A percentile compares a stretch with the other conserved stretches of the same genome.
These are phyloP conservation scores for Colletotrichum euphorbiae DNA, from an alignment of 2,329 filamentous ascomycete species.

Conservation along the genomic window DNA sequence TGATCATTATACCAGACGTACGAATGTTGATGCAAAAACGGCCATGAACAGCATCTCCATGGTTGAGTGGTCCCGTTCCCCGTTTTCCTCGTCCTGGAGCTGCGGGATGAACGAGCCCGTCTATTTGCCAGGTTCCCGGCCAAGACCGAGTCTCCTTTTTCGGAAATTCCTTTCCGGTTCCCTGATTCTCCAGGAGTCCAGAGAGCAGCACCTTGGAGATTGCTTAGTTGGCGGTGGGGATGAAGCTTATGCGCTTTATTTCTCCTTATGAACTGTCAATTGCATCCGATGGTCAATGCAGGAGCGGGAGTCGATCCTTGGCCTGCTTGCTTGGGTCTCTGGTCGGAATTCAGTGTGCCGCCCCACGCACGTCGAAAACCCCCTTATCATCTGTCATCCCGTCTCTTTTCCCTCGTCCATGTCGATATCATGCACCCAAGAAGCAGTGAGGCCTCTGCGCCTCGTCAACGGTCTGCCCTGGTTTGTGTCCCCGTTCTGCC, in stretches of 20 bases:
- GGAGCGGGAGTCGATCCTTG: conserved; percentile 36
- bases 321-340: background rate
- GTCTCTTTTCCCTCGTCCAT: conserved; percentile 18
- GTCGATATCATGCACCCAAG: conserved; percentile 21
- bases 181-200: background rate
- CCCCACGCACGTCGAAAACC: background rate
- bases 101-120: conserved; percentile 5
- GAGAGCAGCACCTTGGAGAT: no score
- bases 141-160: background rate
- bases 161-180: background rate
- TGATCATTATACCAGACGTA: no score
- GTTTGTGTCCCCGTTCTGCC: background rate
- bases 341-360: conserved; percentile 4
- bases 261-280: conserved; percentile 16
- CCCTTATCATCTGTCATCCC: conserved; percentile 19
- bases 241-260: conserved; percentile 23
- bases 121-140: conserved; percentile 1
- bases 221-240: background rate
- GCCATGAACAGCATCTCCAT: background rate
- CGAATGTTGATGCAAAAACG: no score
- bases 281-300: conserved; percentile 18
- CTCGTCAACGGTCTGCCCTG: background rate
- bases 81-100: conserved; percentile 1
- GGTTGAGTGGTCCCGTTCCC: background rate
- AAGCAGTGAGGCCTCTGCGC: background rate